These are phyloP conservation scores for Fulvia fulva DNA, from an alignment of 2,329 filamentous ascomycete genomes.

Conservation along the genomic window DNA sequence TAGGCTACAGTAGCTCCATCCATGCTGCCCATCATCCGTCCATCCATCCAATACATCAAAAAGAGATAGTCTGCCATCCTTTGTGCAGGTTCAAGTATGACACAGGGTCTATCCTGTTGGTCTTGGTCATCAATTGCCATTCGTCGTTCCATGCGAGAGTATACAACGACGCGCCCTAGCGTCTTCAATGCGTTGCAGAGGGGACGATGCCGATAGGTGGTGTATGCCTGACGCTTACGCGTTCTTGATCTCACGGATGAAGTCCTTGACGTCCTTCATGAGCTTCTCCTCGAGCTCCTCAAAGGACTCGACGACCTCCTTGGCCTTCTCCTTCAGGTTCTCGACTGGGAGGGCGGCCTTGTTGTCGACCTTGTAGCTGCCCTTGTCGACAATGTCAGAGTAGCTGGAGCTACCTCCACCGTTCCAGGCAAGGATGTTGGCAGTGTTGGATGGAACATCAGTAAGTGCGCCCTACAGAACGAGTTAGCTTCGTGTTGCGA, in stretches of 20 bases:
- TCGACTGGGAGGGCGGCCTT: conserved; percentile 21
- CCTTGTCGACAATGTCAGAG: conserved; percentile 43
- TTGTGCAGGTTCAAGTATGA: not conserved
- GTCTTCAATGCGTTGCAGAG: not conserved
- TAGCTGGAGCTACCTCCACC: conserved; percentile 93
- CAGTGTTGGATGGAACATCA: conserved; percentile 80
- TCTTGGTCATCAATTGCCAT: not conserved
- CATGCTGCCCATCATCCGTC: not conserved
- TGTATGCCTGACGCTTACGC: conserved; percentile 8
- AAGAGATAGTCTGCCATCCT: not conserved
- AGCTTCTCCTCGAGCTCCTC: conserved; percentile 26
- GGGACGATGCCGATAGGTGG: not conserved
- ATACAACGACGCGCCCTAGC: not conserved
- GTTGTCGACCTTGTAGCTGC: conserved; percentile 33
- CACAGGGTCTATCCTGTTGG: not conserved
- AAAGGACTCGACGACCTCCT: conserved; percentile 40
- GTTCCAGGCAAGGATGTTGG: conserved; percentile 98
- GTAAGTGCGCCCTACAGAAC: conserved; percentile 57
- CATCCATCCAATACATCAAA: not conserved
- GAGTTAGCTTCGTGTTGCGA: no score
- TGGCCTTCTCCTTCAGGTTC: conserved; percentile 20
- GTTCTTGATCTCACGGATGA: conserved; percentile 39
- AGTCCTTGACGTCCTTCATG: conserved; percentile 44
- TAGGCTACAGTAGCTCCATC: not conserved
- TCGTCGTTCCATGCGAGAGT: not conserved